Conservation (phyloP, 2,329 filamentous ascomycete genomes). For the Alternaria consortialis region DNA sequence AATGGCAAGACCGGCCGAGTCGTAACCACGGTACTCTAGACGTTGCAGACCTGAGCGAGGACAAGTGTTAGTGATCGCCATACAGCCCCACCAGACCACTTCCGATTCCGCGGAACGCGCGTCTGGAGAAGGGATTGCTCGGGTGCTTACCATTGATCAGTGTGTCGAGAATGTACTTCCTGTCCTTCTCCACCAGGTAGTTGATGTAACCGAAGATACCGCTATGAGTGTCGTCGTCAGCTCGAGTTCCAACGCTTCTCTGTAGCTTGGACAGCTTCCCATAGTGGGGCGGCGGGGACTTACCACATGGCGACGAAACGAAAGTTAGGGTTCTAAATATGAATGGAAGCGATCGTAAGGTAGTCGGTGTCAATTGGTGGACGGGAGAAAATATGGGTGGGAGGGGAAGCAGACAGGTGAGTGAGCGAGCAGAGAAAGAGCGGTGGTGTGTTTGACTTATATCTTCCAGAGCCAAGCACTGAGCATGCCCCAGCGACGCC, state of each 20-base stretch:
- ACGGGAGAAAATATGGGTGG: slow-evolving; percentile 27
- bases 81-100: slow-evolving; percentile 13
- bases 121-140: slow-evolving; percentile 1
- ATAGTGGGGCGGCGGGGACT: slow-evolving; percentile 39
- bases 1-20: slow-evolving; percentile 93
- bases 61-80: slow-evolving; percentile 35
- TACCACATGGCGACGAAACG: slow-evolving; percentile 51
- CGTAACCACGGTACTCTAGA: slow-evolving; percentile 98
- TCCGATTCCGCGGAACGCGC: slow-evolving; percentile 11
- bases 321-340: slow-evolving; percentile 34
- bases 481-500: slow-evolving; percentile 39
- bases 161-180: slow-evolving; percentile 94
- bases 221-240: slow-evolving; percentile 59
- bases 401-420: slow-evolving; percentile 22
- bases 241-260: slow-evolving; percentile 5
- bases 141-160: slow-evolving; percentile 84
- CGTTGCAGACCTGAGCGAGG: slow-evolving; percentile 77
- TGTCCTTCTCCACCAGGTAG: slow-evolving; percentile 98
- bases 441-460: slow-evolving; percentile 50
- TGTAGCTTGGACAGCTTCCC: neutral
- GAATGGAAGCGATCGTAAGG: slow-evolving; percentile 43
- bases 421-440: slow-evolving; percentile 47
- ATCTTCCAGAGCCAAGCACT: slow-evolving; percentile 41
- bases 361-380: slow-evolving; percentile 23
- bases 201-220: slow-evolving; percentile 99